Percentiles rank a stretch among this genome's conserved stretches.
These are phyloP conservation scores for Pulveroboletus frians DNA, from an alignment of 768 basidiomycete genomes.

Conservation along the genomic window DNA sequence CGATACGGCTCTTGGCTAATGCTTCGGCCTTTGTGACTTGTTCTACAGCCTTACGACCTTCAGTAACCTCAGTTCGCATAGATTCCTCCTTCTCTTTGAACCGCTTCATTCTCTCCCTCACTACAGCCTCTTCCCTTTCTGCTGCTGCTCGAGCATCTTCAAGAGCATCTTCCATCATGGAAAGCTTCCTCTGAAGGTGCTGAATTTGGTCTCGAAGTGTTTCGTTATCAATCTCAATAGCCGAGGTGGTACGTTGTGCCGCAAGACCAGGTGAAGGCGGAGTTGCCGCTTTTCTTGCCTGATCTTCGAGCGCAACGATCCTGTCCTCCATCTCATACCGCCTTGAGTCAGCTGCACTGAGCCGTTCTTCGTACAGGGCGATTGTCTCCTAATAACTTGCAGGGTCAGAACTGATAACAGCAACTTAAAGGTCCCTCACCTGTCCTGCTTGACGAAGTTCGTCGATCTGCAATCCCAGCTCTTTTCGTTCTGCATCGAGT, in stretches of 20 bases:
- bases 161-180: slow-evolving; percentile 74
- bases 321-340: slow-evolving; percentile 76
- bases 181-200: slow-evolving; percentile 76
- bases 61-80: slow-evolving; percentile 65
- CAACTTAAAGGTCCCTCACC: slow-evolving; percentile 37
- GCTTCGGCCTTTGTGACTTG: slow-evolving; percentile 57
- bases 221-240: slow-evolving; percentile 93
- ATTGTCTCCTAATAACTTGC: slow-evolving; percentile 71
- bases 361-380: slow-evolving; percentile 86
- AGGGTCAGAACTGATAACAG: background rate
- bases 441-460: slow-evolving; percentile 86
- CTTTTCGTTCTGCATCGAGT: slow-evolving; percentile 54
- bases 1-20: slow-evolving; percentile 56
- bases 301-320: slow-evolving; percentile 54
- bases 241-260: slow-evolving; percentile 50
- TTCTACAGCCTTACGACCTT: slow-evolving; percentile 62
- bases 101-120: slow-evolving; percentile 59
- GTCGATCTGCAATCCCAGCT: slow-evolving; percentile 70
- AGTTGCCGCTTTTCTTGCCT: slow-evolving; percentile 30
- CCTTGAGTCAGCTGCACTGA: slow-evolving; percentile 62
- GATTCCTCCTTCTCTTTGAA: slow-evolving; percentile 70
- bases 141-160: slow-evolving; percentile 68
- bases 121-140: slow-evolving; percentile 65
- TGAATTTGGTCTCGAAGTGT: slow-evolving; percentile 84
- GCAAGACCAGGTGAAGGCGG: slow-evolving; percentile 33